Conservation (phyloP, 2,329 filamentous ascomycete species). For the Talaromyces funiculosus region DNA sequence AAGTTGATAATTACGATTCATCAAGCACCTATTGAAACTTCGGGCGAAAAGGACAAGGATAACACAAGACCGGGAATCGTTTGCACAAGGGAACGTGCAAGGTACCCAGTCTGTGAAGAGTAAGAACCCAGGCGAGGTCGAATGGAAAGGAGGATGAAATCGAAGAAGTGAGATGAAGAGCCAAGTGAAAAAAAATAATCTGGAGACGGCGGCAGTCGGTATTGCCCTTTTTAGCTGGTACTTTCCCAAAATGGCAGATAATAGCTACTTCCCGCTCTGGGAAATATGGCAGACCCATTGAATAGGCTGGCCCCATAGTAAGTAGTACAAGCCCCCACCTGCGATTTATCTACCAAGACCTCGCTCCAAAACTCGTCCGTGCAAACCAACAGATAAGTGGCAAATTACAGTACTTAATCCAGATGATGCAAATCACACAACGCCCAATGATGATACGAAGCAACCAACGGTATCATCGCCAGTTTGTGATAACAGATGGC, state of each 20-base stretch:
- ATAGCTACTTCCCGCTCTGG: not conserved
- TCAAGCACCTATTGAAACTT: not conserved
- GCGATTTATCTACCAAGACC: not conserved
- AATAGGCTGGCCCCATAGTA: not conserved
- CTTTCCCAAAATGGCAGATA: not conserved
- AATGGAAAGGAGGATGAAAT: not conserved
- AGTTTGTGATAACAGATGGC: not conserved
- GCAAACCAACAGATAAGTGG: too few relatives aligned
- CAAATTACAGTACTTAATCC: too few relatives aligned
- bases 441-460: not conserved
- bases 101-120: not conserved
- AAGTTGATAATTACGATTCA: not conserved
- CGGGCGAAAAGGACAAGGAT: not conserved
- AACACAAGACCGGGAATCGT: not conserved
- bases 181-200: not conserved
- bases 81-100: not conserved
- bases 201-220: not conserved
- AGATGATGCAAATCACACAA: not conserved
- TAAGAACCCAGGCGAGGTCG: not conserved
- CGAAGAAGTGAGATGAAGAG: not conserved
- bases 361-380: not conserved
- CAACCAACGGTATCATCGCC: not conserved
- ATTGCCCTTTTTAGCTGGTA: not conserved
- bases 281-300: not conserved
- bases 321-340: not conserved